Conservation (phyloP, 1,284 basidiomycete genomes). For the Irpex lacteus region DNA sequence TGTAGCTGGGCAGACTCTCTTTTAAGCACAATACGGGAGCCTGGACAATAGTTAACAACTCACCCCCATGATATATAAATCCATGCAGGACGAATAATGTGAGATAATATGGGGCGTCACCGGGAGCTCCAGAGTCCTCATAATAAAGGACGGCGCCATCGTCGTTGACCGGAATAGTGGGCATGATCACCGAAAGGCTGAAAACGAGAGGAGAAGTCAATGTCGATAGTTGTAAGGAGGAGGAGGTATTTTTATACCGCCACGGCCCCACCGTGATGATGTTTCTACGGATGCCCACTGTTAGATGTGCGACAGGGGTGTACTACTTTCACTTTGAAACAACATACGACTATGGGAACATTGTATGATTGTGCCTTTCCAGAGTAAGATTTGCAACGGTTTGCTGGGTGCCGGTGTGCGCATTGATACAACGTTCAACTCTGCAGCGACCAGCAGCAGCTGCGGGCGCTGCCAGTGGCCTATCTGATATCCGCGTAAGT, state of each 20-base stretch:
- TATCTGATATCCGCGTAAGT: no score
- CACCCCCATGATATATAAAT: slow-evolving; percentile 8
- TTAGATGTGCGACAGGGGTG: no score
- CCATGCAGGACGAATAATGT: slow-evolving; percentile 7
- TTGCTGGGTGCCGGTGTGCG: no score
- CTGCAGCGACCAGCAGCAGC: no score
- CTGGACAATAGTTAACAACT: slow-evolving; percentile 25
- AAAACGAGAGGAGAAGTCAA: background rate
- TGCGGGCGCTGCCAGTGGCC: no score
- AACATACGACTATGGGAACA: no score
- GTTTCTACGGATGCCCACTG: no score
- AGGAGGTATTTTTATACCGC: background rate
- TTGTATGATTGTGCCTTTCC: no score
- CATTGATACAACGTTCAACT: no score
- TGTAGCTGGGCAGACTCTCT: background rate
- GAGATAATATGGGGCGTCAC: background rate
- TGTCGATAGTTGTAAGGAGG: background rate
- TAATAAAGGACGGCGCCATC: slow-evolving; percentile 7
- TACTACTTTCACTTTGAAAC: no score
- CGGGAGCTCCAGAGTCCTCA: slow-evolving; percentile 8
- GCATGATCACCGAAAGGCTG: background rate
- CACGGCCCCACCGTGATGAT: no score
- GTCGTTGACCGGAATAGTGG: slow-evolving; percentile 6
- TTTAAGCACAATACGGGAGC: slow-evolving; percentile 36
- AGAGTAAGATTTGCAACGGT: no score